Evolutionary conservation across 208 protist genomes (phyloP), one percentile per base, ranked within the genome.

Genomic region (Leishmania tarentolae): DNA sequence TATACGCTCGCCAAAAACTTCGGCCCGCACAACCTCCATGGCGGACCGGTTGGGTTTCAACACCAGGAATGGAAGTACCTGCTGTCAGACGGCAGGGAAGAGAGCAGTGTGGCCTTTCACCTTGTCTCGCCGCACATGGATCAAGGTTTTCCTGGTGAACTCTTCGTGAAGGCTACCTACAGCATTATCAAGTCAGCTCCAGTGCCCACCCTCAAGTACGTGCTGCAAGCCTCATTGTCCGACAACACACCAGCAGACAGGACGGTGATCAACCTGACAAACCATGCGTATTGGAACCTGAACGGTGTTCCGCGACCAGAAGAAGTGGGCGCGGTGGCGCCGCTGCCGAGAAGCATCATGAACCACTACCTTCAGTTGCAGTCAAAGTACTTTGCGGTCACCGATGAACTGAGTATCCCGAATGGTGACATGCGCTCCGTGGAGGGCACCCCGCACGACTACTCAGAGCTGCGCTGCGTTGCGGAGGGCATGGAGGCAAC

Each of bases 221-320:
- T 83, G 57, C 86, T 90, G 40, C 79, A 87, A 63, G 92, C 92
- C 57, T 78, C 78, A 37, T 73, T 94, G 40, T 75, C 90, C 13
- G 89, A 95, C 47, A 84, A 80, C 66, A 93, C 89, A 11, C 89
- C 92, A 46, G 92, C 88, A 28, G 73, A 88, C 79, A 83, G 85
- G 44, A 97, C 93, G n/a, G 87, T 93, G 40, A 86, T 94, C 59
- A 95, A 94, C 83, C 69, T 97, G 35, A 88, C 89, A 17, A 95
- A 94, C 81, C 92, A 95, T 81, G 82, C 82, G 15, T 95, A 95
- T 82, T 97, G 91, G 91, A 97, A 97, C 77, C 85, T 97, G 57
- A 96, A 96, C 85, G 92, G 90, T 53, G 88, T 94, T 7, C 85
- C 87, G 7, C 84, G 87, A 19, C 80, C 84, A 19, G 46, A 68